Evolutionary conservation across 1,284 basidiomycete genomes (phyloP), one percentile per base, ranked within the genome.

Genomic region (Ceratobasidium sp.): DNA sequence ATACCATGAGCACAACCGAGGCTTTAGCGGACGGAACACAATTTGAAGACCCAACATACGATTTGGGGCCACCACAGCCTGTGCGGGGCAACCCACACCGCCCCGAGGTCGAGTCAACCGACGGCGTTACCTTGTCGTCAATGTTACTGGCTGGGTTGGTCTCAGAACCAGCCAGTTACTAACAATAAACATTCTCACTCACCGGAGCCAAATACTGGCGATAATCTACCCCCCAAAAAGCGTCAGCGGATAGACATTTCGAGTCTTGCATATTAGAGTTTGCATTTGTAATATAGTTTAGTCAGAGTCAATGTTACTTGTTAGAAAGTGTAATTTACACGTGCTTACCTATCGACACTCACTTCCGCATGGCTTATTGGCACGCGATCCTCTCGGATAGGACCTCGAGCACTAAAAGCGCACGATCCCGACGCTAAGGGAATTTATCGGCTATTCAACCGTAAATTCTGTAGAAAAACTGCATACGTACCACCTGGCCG

Each of bases 221-320:
- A 47, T 25, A 25, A n/a, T 47, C 8, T 47, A 25, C 45, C 45
- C 27, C 45, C n/a, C 20, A 25, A 10, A n/a, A 47, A 47, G 45
- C 45, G 45, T 47, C 45, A 47, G 45, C 20, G 27, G n/a, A 47
- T 47, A 47, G 45, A 47, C n/a, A 25, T 47, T 10, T 47, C 45
- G 45, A 25, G 20, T 47, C 8, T 47, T 20, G 45, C 20, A 47
- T 47, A 47, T 20, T 47, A 47, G 45, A 15, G 20, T 8, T 47
- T 20, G 45, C 20, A 47, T 47, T 47, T 47, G 45, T 47, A 47
- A 47, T 47, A 20, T 20, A 25, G 20, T 25, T 47, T 47, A 47
- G 45, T 47, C n/a, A n/a, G n/a, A n/a, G n/a, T n/a, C n/a, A n/a
- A n/a, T n/a, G n/a, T n/a, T n/a, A n/a, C n/a, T n/a, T n/a, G n/a